Base-by-base conservation (phyloP, 306 rosid species). In the Hippophae rhamnoides region DNA sequence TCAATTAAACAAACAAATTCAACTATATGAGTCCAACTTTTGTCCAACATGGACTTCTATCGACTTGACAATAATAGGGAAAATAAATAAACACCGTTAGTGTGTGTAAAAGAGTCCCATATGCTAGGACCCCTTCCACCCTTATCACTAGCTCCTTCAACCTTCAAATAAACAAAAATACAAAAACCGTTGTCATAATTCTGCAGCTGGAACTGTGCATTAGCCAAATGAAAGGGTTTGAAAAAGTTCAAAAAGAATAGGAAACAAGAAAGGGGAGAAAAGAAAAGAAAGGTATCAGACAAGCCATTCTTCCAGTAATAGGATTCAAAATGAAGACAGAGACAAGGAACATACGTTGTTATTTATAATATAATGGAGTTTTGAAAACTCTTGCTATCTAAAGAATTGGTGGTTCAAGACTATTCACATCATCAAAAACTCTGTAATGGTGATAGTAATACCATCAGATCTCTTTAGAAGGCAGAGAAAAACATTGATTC, bases 51-150 rank as follows among this genome's bases (percentile, higher is more conserved):
- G 53, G 13, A 25, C 18, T 44, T 40, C 13, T 31, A 31, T 8
- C 11, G 27, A 13, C 48, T 66, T 60, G 46, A 14, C 25, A 7
- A 38, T 54, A 58, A 31, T 31, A 23, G 60, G 51, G 27, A 6
- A 18, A 58, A 48, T 11, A 12, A 59, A 41, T 41, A 26, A 46
- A 52, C 68, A 87, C 97, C 96, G 56, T 78, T 66, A 11, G 65
- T 68, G 69, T 87, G 90, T 58, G 96, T 27, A 78, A 90, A 90
- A 51, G 85, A 89, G 79, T 90, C 95, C 96, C 96, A 87, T 63
- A 87, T 87, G 59, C 96, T 65, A 52, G 95, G 80, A 67, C 96
- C 96, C 77, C 86, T 79, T 46, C 89, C 86, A 57, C 92, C 97
- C 71, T 74, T 84, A 3, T 83, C 69, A 71, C 77, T 67, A 69